These are phyloP conservation scores for Wickerhamiella infanticola DNA, from an alignment of 1,139 yeast genomes.

Conservation along the genomic window DNA sequence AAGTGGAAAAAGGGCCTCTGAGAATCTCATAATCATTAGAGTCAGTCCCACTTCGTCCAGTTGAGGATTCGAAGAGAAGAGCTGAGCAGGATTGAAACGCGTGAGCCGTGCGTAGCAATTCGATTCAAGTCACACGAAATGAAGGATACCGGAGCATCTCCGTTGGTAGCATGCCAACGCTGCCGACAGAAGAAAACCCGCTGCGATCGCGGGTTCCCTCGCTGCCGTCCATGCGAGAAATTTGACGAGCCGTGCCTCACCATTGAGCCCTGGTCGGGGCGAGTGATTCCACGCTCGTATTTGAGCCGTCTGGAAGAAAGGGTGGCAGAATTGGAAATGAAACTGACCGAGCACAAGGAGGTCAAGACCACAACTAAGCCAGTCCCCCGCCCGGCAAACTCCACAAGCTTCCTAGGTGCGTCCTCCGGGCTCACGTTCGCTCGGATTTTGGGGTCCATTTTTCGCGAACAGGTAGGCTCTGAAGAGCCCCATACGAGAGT, in stretches of 20 bases:
- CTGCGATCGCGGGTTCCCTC: conserved; percentile 74
- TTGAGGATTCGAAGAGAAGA: not conserved
- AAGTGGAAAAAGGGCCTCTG: too few species aligned
- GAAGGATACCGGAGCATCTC: conserved; percentile 21
- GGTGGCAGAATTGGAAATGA: conserved; percentile 18
- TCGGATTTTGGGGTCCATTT: conserved; percentile 58
- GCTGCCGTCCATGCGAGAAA: conserved; percentile 54
- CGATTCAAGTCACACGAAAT: not conserved
- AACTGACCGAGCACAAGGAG: not conserved
- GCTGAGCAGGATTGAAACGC: not conserved
- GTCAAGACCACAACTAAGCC: conserved; percentile 2
- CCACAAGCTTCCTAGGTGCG: conserved; percentile 34
- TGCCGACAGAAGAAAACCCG: conserved; percentile 66
- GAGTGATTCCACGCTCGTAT: conserved; percentile 73
- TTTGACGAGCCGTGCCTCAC: conserved; percentile 66
- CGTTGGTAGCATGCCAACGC: conserved; percentile 72
- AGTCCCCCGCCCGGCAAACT: conserved; percentile 14
- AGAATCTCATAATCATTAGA: not conserved
- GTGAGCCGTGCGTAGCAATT: not conserved
- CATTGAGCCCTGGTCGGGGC: conserved; percentile 73
- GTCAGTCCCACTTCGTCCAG: conserved; percentile 24
- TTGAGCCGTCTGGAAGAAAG: conserved; percentile 57
- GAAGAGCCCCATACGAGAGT: conserved; percentile 1
- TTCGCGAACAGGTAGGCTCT: conserved; percentile 25
- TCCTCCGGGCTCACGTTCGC: conserved; percentile 60